Percentiles rank a stretch among this genome's conserved stretches.
phyloP scores from a whole-genome alignment of 2,329 filamentous ascomycete genomes.

The Pseudogymnoascus sp. region DNA sequence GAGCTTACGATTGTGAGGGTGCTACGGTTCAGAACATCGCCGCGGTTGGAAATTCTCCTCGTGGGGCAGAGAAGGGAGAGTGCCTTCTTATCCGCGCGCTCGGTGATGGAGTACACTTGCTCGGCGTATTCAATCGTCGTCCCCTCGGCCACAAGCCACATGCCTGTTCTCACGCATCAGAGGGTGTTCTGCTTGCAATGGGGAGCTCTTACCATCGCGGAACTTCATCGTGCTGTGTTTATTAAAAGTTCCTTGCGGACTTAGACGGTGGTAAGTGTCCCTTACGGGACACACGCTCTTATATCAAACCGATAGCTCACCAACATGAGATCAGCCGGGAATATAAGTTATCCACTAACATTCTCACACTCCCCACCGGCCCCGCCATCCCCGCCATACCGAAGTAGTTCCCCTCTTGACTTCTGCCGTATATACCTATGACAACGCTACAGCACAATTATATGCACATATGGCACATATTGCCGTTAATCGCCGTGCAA shows the following conservation, averaged over 20 bases:
- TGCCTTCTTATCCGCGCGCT: conserved; percentile 37
- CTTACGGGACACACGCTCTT: conserved; percentile 4
- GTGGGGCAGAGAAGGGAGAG: conserved; percentile 52
- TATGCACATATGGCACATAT: background rate
- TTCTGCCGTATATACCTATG: background rate
- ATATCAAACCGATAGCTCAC: background rate
- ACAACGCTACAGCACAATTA: conserved; percentile 1
- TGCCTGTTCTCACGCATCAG: conserved; percentile 31
- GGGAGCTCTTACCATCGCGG: conserved; percentile 42
- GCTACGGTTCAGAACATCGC: conserved; percentile 49
- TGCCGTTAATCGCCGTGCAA: background rate
- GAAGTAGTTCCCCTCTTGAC: background rate
- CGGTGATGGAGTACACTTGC: conserved; percentile 49
- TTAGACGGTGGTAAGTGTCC: background rate
- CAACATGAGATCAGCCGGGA: background rate
- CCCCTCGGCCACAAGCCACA: conserved; percentile 59
- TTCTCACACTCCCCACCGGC: conserved; percentile 5
- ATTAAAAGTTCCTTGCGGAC: background rate
- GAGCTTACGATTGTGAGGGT: conserved; percentile 44
- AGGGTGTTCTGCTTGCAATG: background rate
- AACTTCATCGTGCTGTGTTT: conserved; percentile 45
- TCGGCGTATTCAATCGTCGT: conserved; percentile 59
- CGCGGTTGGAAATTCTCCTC: conserved; percentile 44
- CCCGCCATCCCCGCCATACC: conserved; percentile 2
- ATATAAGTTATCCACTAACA: conserved; percentile 1